A percentile compares a stretch with the other conserved stretches of the same genome.
phyloP scores from a whole-genome alignment of 441 rosid species.

The Syzygium malaccense region DNA sequence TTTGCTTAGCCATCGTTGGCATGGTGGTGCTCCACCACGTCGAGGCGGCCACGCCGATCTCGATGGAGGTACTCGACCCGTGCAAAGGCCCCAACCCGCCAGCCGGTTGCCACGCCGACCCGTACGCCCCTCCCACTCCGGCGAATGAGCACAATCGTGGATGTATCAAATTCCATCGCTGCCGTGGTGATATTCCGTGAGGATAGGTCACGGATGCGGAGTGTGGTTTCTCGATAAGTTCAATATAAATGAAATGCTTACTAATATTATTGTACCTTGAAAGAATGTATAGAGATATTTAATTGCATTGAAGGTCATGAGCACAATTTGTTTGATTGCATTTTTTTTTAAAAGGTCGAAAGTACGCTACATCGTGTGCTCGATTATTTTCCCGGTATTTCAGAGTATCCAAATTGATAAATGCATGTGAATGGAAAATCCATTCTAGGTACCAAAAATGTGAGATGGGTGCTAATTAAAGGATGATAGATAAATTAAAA shows the following conservation, averaged over 20 bases:
- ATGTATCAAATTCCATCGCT: accelerated
- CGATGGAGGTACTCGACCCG: accelerated
- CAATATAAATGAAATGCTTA: too few relatives aligned
- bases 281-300: too few relatives aligned
- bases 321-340: too few relatives aligned
- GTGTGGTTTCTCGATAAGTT: too few relatives aligned
- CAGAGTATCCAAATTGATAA: neutral
- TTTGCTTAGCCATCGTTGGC: neutral
- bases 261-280: too few relatives aligned
- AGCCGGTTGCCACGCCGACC: neutral
- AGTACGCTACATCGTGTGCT: neutral
- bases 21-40: neutral
- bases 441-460: neutral
- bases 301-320: too few relatives aligned
- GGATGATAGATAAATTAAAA: neutral
- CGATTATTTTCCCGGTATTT: neutral
- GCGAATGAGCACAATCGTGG: neutral
- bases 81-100: neutral
- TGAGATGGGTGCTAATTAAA: neutral
- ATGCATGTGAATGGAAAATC: neutral
- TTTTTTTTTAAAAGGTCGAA: neutral
- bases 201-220: neutral
- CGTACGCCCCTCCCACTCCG: accelerated
- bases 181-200: neutral
- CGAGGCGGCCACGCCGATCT: neutral